These are phyloP conservation scores for Amanita inopinata DNA, from an alignment of 768 basidiomycete genomes.

Conservation along the genomic window DNA sequence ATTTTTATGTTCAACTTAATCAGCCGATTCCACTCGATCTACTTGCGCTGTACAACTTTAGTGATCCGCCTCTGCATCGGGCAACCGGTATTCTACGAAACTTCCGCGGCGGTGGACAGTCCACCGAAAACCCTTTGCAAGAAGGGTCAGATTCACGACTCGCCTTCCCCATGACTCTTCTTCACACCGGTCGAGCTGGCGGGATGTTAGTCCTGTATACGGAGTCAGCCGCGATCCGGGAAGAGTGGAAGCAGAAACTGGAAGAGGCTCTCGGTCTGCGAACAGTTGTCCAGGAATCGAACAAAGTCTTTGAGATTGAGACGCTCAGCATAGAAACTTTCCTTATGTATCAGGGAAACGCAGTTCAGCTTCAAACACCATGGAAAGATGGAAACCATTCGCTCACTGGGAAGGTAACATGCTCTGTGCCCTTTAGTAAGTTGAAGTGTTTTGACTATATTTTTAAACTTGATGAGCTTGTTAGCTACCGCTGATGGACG, in stretches of 20 bases:
- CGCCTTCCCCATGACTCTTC: constrained; percentile 82
- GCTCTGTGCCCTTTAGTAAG: constrained; percentile 87
- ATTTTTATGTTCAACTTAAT: constrained; percentile 9
- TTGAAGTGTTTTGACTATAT: constrained; percentile 18
- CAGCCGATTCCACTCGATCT: constrained; percentile 93
- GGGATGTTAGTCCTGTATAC: constrained; percentile 85
- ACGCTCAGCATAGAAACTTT: constrained; percentile 87
- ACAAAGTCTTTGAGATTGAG: constrained; percentile 91
- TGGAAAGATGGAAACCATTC: constrained; percentile 64
- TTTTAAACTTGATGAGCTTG: constrained; percentile 6
- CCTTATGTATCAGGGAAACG: constrained; percentile 57
- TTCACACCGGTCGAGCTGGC: constrained; percentile 82
- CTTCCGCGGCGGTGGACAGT: constrained; percentile 32
- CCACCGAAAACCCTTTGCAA: constrained; percentile 18
- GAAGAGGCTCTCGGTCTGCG: constrained; percentile 82
- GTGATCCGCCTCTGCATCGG: constrained; percentile 69
- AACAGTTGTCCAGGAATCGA: constrained; percentile 82
- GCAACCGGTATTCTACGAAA: constrained; percentile 63
- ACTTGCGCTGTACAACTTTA: constrained; percentile 76
- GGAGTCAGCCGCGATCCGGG: constrained; percentile 62
- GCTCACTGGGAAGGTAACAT: constrained; percentile 81
- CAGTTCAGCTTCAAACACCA: constrained; percentile 36
- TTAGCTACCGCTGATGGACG: constrained; percentile 79
- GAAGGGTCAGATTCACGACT: constrained; percentile 55
- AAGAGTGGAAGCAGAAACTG: constrained; percentile 85